Evolutionary conservation across 768 basidiomycete species (phyloP), one percentile per base, ranked within the genome.

Genomic region (Lentinula sp.): DNA sequence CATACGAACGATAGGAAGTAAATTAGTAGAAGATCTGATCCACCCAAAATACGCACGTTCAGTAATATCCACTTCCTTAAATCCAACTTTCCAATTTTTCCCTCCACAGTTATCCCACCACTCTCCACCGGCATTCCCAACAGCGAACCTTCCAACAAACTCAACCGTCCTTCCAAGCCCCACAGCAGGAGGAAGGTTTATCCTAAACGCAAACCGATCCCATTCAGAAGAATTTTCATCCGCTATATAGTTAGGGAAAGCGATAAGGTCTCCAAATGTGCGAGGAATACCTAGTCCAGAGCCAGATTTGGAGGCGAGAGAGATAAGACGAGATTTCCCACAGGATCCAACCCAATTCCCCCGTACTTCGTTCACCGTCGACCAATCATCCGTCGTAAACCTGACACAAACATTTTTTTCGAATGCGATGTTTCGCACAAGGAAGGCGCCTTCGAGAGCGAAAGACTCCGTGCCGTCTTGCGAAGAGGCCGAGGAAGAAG

Each of bases 321-420:
- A 42, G 15, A 39, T 43, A 21, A 56, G 23, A 43, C 40, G 31
- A 40, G 55, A 56, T 43, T 21, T 42, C 23, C 55, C 55, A 43
- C 55, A 56, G 6, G 55, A 56, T 13, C 40, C 55, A 11, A 43
- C 67, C 62, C 86, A 73, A 49, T 68, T 73, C 13, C 80, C 87
- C 49, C 72, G 63, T 32, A 97, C 94, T 70, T 98, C 96, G 42
- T 85, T 88, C 0, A 91, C 91, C 4, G 95, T 98, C 63, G 89
- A 85, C 96, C 96, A 98, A 54, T 89, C 86, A 72, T 98, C 96
- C 52, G 96, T 78, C 0, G 96, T 98, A 70, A 95, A 98, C 1
- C 95, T 78, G 1, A 96, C 80, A 0, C 82, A 86, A 49, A 98
- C 87, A 53, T 82, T 78, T 74, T 98, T 98, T 71, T 91, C 87